Base-by-base conservation (phyloP, 1,139 yeast species). In the Magnusiomyces ingens region DNA sequence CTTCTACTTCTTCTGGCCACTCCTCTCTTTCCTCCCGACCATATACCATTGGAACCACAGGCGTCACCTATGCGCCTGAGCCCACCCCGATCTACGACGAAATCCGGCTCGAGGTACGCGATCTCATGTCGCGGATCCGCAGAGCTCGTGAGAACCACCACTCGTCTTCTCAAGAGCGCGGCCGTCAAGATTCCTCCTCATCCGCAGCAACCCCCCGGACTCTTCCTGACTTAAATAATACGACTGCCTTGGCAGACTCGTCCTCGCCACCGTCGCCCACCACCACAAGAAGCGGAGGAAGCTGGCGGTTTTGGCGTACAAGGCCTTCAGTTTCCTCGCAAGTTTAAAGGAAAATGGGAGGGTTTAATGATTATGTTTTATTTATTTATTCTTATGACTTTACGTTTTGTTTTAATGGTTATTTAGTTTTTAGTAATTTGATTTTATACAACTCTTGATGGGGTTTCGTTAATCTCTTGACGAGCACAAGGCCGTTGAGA, bases 121-220 rank as follows among this genome's bases (percentile, higher is more conserved):
- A 45, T 6, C 38, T 45, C n/a, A 45, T 45, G 48, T 13, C 48
- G 2, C 48, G 48, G 11, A 45, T 45, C 19, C 37, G 48, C 6
- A 36, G 48, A 11, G 29, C 45, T 3, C 19, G 45, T 17, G 21
- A 26, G 8, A 26, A 26, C 32, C 32, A 26, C 32, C 32, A 8
- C 8, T 26, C 32, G 8, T 5, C 32, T 26, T 26, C 32, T 8
- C 32, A 8, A 26, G 32, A 26, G 8, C 32, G 8, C 4, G 32
- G 8, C 8, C 4, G 32, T 8, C 32, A 26, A 26, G 4, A 4
- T 5, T 8, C 8, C 4, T 4, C 8, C 8, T 5, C 32, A 26
- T 26, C 32, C 8, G 32, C 4, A 26, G 32, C 4, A 26, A 8
- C 8, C 8, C 32, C 32, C 8, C 32, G 32, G 32, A 26, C 32